Evolutionary conservation across 768 basidiomycete species (phyloP), one percentile per base, ranked within the genome.

Genomic region (Pilatotrama ljubarskyi): DNA sequence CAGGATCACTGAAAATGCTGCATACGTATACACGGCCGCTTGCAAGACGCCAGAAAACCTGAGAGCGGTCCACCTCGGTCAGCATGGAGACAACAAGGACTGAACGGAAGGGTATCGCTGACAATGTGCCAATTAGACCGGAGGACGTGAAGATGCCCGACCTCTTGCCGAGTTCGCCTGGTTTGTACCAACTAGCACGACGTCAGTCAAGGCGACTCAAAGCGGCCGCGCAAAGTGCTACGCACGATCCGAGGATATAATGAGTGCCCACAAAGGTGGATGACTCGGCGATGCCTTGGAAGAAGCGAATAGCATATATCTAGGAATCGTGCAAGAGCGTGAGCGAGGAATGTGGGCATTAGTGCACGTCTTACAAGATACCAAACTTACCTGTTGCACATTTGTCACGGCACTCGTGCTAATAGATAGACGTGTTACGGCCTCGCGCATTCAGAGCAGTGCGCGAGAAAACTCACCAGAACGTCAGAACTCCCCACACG

Each of bases 251-350:
- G 17, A 90, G 82, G 62, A 89, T 76, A 66, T 87, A 87, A 63
- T 87, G 87, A 15, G 86, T 84, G 36, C 89, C 89, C 25, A 86
- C 86, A 69, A 91, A 91, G 1, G 88, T 91, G 8, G 87, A 88
- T 0, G 87, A 82, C 71, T 91, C 89, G 7, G 84, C 82, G 57
- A 89, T 76, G 22, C 86, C 90, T 71, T 88, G 87, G 55, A 90
- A 80, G 68, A 91, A 90, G 9, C 87, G 80, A 60, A 90, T 86
- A 26, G 77, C 85, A 69, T 85, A 87, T 51, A 90, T 74, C 85
- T 87, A n/a, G 26, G 2, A n/a, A 5, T 32, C 10, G 4, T 22
- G 14, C 22, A 7, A 3, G 7, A 24, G 13, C 43, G 8, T 44
- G 8, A 48, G 46, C 8, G 8, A 15, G 25, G 15, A 26, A 17